These are phyloP conservation scores for Starmerella apicola DNA, from an alignment of 805 yeast genomes.

Conservation along the genomic window DNA sequence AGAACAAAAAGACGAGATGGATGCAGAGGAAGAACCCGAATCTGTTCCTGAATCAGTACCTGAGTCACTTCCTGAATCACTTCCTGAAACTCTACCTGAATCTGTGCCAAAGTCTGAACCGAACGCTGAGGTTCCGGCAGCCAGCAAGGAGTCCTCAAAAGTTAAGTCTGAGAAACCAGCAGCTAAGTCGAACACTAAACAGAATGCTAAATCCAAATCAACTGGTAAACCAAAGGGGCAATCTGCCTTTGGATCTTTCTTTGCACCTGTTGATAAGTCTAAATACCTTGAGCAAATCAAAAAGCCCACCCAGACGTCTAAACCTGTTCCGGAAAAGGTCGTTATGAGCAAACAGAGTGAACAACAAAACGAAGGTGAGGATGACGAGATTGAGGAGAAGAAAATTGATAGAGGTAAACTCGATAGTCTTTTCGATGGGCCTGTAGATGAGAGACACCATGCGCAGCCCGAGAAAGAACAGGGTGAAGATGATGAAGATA, in stretches of 20 bases:
- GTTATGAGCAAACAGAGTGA: constrained; percentile 9
- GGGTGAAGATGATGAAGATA: background rate
- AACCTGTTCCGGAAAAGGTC: constrained; percentile 10
- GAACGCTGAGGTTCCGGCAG: background rate
- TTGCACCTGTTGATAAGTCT: constrained; percentile 1
- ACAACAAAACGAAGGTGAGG: background rate
- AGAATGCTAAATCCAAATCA: no score
- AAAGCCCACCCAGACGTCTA: background rate
- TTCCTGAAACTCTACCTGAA: background rate
- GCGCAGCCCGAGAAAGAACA: constrained; percentile 1
- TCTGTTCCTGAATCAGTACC: background rate
- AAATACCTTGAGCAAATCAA: constrained; percentile 6
- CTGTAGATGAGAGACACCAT: background rate
- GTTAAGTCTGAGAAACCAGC: background rate
- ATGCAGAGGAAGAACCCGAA: background rate
- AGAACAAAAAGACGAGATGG: background rate
- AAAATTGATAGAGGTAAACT: no score
- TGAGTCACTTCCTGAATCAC: background rate
- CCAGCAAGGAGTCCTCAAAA: background rate
- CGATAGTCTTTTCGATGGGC: constrained; percentile 9
- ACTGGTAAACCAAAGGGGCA: background rate
- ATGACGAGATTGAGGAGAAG: constrained; percentile 3
- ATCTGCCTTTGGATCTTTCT: background rate
- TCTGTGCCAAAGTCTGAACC: background rate
- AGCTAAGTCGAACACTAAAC: no score